phyloP scores from a whole-genome alignment of 257 asterid species.

The Asclepias syriaca region DNA sequence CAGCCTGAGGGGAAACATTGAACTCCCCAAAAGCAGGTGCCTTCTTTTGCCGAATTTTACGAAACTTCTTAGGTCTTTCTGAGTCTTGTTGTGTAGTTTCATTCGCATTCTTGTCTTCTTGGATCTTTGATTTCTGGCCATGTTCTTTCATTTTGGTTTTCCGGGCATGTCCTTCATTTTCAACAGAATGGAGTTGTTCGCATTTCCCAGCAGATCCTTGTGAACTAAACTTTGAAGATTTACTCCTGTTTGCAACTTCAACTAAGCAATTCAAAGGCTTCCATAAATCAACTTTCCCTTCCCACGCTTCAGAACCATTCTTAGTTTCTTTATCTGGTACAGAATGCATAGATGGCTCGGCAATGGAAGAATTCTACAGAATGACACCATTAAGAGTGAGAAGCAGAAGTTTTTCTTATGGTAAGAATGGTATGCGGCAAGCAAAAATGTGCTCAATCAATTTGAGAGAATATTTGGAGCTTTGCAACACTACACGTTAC shows the following conservation, averaged over 20 bases:
- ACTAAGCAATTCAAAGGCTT: constrained; percentile 91
- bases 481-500: constrained; percentile 33
- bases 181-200: constrained; percentile 44
- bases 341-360: constrained; percentile 49
- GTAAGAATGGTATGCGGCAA: neutral
- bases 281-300: constrained; percentile 84
- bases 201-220: constrained; percentile 60
- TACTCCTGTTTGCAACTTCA: constrained; percentile 93
- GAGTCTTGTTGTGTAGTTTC: constrained; percentile 51
- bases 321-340: constrained; percentile 45
- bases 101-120: constrained; percentile 46
- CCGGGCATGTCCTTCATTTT: constrained; percentile 44
- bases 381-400: constrained; percentile 19
- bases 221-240: constrained; percentile 53
- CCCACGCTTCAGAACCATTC: constrained; percentile 55
- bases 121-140: constrained; percentile 54
- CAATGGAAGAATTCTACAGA: constrained; percentile 56
- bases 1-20: constrained; percentile 60
- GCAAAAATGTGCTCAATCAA: neutral
- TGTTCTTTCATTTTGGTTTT: constrained; percentile 59
- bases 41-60: constrained; percentile 66
- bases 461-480: constrained; percentile 4
- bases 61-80: constrained; percentile 65
- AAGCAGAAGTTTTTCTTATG: constrained; percentile 8
- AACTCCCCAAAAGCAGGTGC: constrained; percentile 47